Evolutionary conservation across 2,329 filamentous ascomycete genomes (phyloP).

Genomic region (Aspergillus awamori): DNA sequence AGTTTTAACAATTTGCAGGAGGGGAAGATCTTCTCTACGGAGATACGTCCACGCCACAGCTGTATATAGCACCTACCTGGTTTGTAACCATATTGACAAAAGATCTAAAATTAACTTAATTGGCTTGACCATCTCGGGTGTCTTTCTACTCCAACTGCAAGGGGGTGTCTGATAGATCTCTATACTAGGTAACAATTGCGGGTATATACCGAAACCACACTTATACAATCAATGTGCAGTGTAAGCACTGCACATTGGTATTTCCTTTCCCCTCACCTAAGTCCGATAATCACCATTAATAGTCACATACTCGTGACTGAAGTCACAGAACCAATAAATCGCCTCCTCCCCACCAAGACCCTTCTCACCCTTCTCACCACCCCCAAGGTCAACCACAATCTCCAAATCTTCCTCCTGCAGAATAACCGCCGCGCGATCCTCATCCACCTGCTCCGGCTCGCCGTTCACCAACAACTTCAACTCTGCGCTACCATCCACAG

Average conservation of each 20-base stretch:
- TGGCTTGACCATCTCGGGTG: constrained; percentile 15
- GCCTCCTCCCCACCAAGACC: constrained; percentile 55
- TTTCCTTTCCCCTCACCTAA: constrained; percentile 29
- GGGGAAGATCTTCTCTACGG: constrained; percentile 8
- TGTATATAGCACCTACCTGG: constrained; percentile 32
- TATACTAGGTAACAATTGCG: background rate
- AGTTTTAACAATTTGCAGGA: constrained; percentile 15
- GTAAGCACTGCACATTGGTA: background rate
- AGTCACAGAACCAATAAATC: constrained; percentile 68
- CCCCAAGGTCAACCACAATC: constrained; percentile 62
- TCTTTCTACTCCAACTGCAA: background rate
- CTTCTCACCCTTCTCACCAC: constrained; percentile 47
- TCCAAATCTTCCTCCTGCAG: constrained; percentile 65
- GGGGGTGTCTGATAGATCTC: background rate
- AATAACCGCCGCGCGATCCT: constrained; percentile 61
- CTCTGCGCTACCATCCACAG: constrained; percentile 58
- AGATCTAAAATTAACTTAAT: constrained; percentile 32
- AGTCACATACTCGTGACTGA: constrained; percentile 70
- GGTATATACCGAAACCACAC: constrained; percentile 1
- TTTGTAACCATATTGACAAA: constrained; percentile 43
- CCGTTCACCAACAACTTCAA: constrained; percentile 62
- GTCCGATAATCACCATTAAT: constrained; percentile 71
- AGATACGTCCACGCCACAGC: constrained; percentile 23
- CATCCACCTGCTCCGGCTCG: constrained; percentile 65
- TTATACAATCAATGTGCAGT: background rate